Conservation (phyloP, 225 moss, liverwort and hornwort species). For the Asterella californica region DNA sequence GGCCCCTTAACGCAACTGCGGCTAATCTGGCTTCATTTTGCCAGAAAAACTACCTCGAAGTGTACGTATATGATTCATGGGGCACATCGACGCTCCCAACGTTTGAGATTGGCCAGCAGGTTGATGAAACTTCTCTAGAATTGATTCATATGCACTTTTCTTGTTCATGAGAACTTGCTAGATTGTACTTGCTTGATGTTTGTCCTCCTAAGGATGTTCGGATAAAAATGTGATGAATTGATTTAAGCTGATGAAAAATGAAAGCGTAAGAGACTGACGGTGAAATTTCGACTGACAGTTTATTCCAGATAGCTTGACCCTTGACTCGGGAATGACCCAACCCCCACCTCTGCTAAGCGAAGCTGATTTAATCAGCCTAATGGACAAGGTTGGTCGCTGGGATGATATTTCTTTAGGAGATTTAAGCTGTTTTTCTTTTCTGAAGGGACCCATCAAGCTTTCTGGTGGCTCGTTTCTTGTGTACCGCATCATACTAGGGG, state of each 20-base stretch:
- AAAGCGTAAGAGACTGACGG: background rate
- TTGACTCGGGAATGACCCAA: conserved; percentile 82
- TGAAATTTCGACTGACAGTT: conserved; percentile 57
- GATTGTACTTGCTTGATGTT: background rate
- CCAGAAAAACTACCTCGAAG: conserved; percentile 96
- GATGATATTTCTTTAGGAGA: background rate
- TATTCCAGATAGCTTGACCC: conserved; percentile 77
- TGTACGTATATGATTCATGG: conserved; percentile 88
- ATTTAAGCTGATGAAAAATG: background rate
- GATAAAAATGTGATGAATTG: background rate
- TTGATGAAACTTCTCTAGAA: conserved; percentile 16
- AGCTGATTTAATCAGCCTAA: conserved; percentile 95
- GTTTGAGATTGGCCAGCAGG: conserved; percentile 92
- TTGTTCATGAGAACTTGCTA: background rate
- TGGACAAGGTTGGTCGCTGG: conserved; percentile 72
- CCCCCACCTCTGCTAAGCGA: conserved; percentile 90
- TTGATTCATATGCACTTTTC: background rate
- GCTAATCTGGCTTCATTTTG: conserved; percentile 3
- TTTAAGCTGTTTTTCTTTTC: background rate
- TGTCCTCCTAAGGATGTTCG: background rate
- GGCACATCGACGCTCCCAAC: conserved; percentile 82
- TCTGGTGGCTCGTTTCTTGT: background rate
- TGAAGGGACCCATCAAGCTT: background rate
- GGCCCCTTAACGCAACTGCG: background rate
- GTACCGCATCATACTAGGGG: background rate